A percentile compares a stretch with the other conserved stretches of the same genome.
These are phyloP conservation scores for Pelargonium cotyledonis DNA, from an alignment of 441 rosid species.

Conservation along the genomic window DNA sequence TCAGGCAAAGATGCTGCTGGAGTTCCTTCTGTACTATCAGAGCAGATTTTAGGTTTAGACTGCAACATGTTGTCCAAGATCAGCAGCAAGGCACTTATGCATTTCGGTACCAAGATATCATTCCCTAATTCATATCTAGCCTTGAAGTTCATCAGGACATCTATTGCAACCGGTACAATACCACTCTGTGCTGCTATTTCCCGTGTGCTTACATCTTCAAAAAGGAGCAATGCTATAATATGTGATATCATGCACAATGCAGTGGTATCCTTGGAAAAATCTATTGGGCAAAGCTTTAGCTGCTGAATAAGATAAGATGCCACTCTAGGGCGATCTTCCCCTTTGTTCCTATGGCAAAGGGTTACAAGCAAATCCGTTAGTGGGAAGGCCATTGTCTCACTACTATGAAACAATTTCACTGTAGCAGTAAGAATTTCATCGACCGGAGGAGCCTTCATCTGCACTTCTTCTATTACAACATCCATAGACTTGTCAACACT, in stretches of 20 bases:
- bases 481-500: slow-evolving; percentile 62
- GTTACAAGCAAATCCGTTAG: slow-evolving; percentile 88
- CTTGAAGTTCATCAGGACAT: slow-evolving; percentile 61
- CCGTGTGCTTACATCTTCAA: slow-evolving; percentile 70
- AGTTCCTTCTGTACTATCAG: slow-evolving; percentile 46
- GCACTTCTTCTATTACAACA: slow-evolving; percentile 46
- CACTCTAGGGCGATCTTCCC: slow-evolving; percentile 68
- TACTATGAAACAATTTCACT: slow-evolving; percentile 68
- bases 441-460: slow-evolving; percentile 52
- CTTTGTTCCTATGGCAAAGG: slow-evolving; percentile 79
- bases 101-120: slow-evolving; percentile 67
- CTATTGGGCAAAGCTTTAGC: slow-evolving; percentile 65
- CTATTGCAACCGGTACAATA: slow-evolving; percentile 53
- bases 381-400: slow-evolving; percentile 70
- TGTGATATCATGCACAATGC: slow-evolving; percentile 78
- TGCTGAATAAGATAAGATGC: slow-evolving; percentile 76
- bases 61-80: slow-evolving; percentile 82
- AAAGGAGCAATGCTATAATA: slow-evolving; percentile 70
- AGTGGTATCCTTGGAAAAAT: slow-evolving; percentile 63
- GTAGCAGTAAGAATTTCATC: slow-evolving; percentile 82
- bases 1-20: slow-evolving; percentile 48
- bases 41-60: slow-evolving; percentile 45
- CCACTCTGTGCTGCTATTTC: slow-evolving; percentile 82
- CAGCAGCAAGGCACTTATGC: slow-evolving; percentile 72
- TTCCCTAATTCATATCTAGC: slow-evolving; percentile 40